Percentiles rank a stretch among this genome's conserved stretches.
Conservation (phyloP, 139 green algal genomes). For the Closterium sp. region DNA sequence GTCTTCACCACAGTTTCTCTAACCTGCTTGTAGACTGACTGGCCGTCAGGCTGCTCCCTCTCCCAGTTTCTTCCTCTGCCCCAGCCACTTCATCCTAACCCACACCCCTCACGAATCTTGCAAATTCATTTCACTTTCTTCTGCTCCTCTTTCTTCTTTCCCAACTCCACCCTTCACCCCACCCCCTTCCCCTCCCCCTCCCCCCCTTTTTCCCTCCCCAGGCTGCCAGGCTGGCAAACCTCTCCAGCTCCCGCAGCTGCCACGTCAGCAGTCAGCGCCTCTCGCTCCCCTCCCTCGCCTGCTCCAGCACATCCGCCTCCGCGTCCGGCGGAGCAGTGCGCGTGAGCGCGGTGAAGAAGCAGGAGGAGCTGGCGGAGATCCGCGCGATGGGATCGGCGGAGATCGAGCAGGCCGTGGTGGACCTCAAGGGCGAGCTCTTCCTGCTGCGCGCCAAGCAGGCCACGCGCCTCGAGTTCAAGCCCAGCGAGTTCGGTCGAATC, state of each 20-base stretch:
- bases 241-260: not conserved
- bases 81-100: not conserved
- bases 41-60: not conserved
- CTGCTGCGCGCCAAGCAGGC: conserved; percentile 26
- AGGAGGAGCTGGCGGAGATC: conserved; percentile 36
- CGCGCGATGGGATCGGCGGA: conserved; percentile 24
- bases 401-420: conserved; percentile 35
- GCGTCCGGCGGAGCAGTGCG: not conserved
- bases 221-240: not conserved
- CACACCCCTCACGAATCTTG: too few species aligned
- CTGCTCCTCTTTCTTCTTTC: not conserved
- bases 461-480: conserved; percentile 41
- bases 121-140: not conserved
- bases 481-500: conserved; percentile 20
- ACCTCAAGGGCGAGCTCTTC: conserved; percentile 47
- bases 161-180: not conserved
- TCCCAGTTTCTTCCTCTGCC: not conserved
- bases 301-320: not conserved
- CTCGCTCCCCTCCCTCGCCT: not conserved
- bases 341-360: conserved; percentile 11
- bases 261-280: not conserved
- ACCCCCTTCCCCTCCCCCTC: too few species aligned
- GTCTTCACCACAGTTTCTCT: not conserved
- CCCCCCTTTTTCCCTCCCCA: not conserved
- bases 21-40: not conserved